A percentile compares a stretch with the other conserved stretches of the same genome.
Conservation (phyloP, 169 alveolate species). For the Cryptosporidium andersoni region DNA sequence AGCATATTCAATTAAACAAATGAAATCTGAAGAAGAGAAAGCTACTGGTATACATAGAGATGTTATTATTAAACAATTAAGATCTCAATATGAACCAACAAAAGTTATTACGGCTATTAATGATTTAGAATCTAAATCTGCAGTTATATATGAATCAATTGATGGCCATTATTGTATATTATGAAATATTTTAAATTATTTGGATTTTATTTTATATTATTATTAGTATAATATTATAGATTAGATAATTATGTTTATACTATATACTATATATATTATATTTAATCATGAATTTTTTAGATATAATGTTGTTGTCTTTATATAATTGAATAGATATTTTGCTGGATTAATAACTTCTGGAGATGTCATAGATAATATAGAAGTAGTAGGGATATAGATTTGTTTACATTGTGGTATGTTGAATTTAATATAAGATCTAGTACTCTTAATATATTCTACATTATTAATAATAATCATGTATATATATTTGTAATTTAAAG, state of each 20-base stretch:
- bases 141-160: conserved; percentile 56
- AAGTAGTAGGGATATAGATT: conserved; percentile 43
- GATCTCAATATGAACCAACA: conserved; percentile 30
- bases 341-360: conserved; percentile 60
- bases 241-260: background rate
- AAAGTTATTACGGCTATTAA: conserved; percentile 24
- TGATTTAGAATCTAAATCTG: conserved; percentile 64
- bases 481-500: conserved; percentile 15
- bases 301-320: conserved; percentile 24
- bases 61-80: conserved; percentile 7
- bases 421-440: background rate
- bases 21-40: conserved; percentile 27
- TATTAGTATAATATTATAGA: background rate
- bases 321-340: conserved; percentile 10
- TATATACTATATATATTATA: background rate
- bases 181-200: background rate
- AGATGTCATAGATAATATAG: conserved; percentile 48
- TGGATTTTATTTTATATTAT: background rate
- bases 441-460: background rate
- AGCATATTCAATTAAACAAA: conserved; percentile 12
- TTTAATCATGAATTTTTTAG: background rate
- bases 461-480: conserved; percentile 37
- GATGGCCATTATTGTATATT: conserved; percentile 51
- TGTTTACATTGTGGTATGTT: background rate
- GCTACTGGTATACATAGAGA: conserved; percentile 26